A percentile compares a stretch with the other conserved stretches of the same genome.
Conservation (phyloP, 176 grass and related monocot genomes). For the Raddia distichophylla region DNA sequence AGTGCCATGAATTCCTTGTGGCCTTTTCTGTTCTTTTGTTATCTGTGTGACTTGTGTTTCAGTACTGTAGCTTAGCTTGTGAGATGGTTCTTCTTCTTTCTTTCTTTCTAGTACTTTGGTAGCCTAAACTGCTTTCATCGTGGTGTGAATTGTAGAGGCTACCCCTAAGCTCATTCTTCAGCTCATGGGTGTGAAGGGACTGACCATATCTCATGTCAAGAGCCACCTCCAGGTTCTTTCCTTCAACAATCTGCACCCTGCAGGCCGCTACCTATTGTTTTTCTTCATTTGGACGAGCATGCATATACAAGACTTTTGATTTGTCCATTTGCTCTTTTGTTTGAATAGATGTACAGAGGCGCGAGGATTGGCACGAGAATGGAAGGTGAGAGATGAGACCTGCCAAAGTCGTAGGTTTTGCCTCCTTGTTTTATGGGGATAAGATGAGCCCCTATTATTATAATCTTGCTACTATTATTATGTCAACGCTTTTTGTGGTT, state of each 20-base stretch:
- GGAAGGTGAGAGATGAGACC: constrained; percentile 52
- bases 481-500: constrained; percentile 17
- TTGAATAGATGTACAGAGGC: constrained; percentile 82
- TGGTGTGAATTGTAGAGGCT: constrained; percentile 54
- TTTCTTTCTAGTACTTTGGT: background rate
- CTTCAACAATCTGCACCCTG: background rate
- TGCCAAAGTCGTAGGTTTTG: constrained; percentile 6
- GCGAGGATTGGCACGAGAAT: constrained; percentile 57
- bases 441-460: background rate
- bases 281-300: constrained; percentile 16
- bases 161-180: constrained; percentile 88
- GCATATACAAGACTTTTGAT: constrained; percentile 27
- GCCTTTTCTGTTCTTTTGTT: background rate
- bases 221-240: constrained; percentile 88
- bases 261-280: background rate
- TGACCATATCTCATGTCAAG: constrained; percentile 97
- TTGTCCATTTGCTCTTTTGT: constrained; percentile 15
- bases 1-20: background rate
- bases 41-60: background rate
- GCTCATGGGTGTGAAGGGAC: constrained; percentile 72
- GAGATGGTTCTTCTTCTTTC: background rate
- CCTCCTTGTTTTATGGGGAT: background rate
- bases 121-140: background rate
- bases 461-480: background rate
- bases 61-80: background rate